Evolutionary conservation across 176 grass and related monocot species (phyloP).

Genomic region (Tillandsia leiboldiana): DNA sequence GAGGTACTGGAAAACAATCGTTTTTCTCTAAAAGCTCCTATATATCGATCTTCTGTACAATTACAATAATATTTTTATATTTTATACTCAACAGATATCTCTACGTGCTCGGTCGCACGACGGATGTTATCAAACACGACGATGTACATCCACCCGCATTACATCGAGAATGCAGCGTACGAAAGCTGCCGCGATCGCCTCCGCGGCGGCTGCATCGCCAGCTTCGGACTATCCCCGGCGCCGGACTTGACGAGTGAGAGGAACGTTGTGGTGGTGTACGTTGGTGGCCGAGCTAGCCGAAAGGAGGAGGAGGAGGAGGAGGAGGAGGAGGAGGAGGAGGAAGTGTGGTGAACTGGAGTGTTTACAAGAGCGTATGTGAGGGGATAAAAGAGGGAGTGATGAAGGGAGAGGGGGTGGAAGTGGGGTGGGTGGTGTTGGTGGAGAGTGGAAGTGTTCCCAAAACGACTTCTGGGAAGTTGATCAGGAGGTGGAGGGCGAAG

Average conservation of each 20-base stretch:
- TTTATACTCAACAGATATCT: slow-evolving; percentile 14
- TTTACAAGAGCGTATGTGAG: slow-evolving; percentile 20
- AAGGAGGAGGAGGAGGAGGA: not conserved
- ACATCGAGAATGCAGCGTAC: slow-evolving; percentile 28
- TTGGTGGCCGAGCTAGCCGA: slow-evolving; percentile 28
- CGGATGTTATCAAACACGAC: slow-evolving; percentile 11
- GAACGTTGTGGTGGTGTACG: slow-evolving; percentile 1
- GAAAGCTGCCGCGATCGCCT: slow-evolving; percentile 7
- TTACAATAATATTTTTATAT: too few relatives aligned
- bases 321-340: not conserved
- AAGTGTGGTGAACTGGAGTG: not conserved
- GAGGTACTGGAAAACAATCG: too few relatives aligned
- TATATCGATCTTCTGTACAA: too few relatives aligned
- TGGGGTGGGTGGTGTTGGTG: slow-evolving; percentile 36
- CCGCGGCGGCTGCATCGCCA: slow-evolving; percentile 31
- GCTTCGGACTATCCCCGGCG: slow-evolving; percentile 5
- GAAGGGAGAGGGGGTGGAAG: slow-evolving; percentile 22
- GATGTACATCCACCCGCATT: slow-evolving; percentile 26
- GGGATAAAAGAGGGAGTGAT: slow-evolving; percentile 14
- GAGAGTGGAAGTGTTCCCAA: slow-evolving; percentile 31
- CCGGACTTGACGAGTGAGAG: not conserved
- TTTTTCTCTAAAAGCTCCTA: too few relatives aligned
- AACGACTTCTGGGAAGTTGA: slow-evolving; percentile 55
- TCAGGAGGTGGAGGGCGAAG: slow-evolving; percentile 34
- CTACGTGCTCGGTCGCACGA: slow-evolving; percentile 26